Percentiles rank a stretch among this genome's conserved stretches.
Conservation (phyloP, 2,329 filamentous ascomycete genomes). For the Paecilomyces fulvus region DNA sequence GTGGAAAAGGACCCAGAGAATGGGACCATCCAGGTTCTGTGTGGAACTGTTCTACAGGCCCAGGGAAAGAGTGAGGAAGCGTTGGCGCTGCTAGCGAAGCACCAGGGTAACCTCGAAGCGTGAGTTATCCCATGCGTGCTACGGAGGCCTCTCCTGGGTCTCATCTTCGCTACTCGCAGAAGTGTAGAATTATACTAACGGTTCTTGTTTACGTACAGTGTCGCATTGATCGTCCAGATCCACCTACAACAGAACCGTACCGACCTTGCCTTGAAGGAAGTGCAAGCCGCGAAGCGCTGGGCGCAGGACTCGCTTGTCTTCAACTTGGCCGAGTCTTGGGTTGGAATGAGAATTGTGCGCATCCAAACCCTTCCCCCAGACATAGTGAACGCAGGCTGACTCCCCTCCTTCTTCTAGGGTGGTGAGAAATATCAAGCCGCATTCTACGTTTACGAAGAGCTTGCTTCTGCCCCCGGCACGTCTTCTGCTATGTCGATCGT, state of each 20-base stretch:
- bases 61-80: slow-evolving; percentile 80
- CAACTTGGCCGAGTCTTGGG: slow-evolving; percentile 93
- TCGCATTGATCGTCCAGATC: slow-evolving; percentile 85
- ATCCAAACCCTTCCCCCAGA: neutral
- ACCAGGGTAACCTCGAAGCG: slow-evolving; percentile 74
- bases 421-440: slow-evolving; percentile 93
- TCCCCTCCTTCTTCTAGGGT: slow-evolving; percentile 49
- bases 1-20: slow-evolving; percentile 63
- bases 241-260: slow-evolving; percentile 84
- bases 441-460: slow-evolving; percentile 96
- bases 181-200: neutral
- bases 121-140: slow-evolving; percentile 38
- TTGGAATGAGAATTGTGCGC: slow-evolving; percentile 73
- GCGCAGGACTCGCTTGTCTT: slow-evolving; percentile 90
- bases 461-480: slow-evolving; percentile 77
- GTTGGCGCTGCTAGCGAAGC: slow-evolving; percentile 66
- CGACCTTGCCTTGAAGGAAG: slow-evolving; percentile 85
- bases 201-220: slow-evolving; percentile 36
- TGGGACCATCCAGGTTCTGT: slow-evolving; percentile 68
- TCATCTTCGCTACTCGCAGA: neutral
- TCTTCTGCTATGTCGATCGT: slow-evolving; percentile 69
- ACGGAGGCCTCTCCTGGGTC: neutral
- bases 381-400: neutral
- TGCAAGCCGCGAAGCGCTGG: slow-evolving; percentile 77
- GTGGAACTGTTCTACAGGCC: slow-evolving; percentile 72